Percentiles rank a stretch among this genome's conserved stretches.
Conservation (phyloP, 148 eudicot genomes). For the Persicaria maculosa region DNA sequence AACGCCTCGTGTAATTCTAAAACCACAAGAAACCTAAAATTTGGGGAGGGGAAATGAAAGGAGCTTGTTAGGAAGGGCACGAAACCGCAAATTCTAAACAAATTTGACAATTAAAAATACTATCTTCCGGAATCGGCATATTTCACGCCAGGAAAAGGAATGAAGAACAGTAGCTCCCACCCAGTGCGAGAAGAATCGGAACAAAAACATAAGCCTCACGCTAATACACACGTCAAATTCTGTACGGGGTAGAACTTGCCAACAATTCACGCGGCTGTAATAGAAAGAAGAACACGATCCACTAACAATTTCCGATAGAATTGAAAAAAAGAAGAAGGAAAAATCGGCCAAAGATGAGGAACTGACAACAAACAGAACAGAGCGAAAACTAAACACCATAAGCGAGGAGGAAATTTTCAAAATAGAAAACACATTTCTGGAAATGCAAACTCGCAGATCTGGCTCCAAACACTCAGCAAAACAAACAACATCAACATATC, state of each 20-base stretch:
- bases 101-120: background rate
- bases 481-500: background rate
- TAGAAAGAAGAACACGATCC: background rate
- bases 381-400: background rate
- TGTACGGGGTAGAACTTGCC: background rate
- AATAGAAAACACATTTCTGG: background rate
- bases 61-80: slow-evolving; percentile 1
- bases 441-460: slow-evolving; percentile 10
- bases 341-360: slow-evolving; percentile 1
- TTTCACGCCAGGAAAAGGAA: background rate
- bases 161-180: slow-evolving; percentile 9
- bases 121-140: background rate
- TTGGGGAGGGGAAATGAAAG: background rate
- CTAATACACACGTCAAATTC: slow-evolving; percentile 9
- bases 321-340: background rate
- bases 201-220: background rate
- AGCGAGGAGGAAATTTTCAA: background rate
- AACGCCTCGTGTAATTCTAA: background rate
- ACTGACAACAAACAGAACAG: slow-evolving; percentile 1
- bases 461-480: background rate
- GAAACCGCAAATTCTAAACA: slow-evolving; percentile 8
- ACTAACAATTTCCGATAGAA: background rate
- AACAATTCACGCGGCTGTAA: background rate
- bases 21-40: background rate
- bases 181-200: background rate